phyloP scores from a whole-genome alignment of 306 rosid species.

The Lathyrus sativus region DNA sequence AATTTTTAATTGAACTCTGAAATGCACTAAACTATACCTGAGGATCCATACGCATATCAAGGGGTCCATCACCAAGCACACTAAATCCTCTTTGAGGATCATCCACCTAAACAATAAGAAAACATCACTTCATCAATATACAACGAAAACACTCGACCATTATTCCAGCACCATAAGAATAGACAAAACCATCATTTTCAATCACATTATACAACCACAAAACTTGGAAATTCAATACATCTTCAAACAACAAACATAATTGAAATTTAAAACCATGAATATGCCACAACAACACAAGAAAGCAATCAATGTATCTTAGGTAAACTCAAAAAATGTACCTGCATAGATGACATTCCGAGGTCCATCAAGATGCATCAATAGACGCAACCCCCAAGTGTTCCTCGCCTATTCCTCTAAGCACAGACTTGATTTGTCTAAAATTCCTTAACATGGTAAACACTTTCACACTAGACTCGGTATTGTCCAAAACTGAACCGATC shows the following conservation, averaged over 20 bases:
- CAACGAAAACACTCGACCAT: conserved; percentile 13
- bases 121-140: neutral
- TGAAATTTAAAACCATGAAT: neutral
- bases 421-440: conserved; percentile 62
- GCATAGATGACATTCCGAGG: conserved; percentile 99
- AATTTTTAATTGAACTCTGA: conserved; percentile 16
- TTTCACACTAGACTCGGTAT: conserved; percentile 31
- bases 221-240: neutral
- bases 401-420: conserved; percentile 56
- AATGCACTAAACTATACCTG: conserved; percentile 54
- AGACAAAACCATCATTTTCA: neutral
- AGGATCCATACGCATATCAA: conserved; percentile 99
- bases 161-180: neutral
- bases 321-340: conserved; percentile 46
- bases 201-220: conserved; percentile 1
- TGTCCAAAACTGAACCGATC: conserved; percentile 42
- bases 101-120: conserved; percentile 54
- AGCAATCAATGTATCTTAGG: neutral
- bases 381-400: conserved; percentile 40
- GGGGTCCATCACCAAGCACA: conserved; percentile 82
- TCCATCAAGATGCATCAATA: conserved; percentile 86
- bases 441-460: conserved; percentile 62
- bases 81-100: conserved; percentile 89
- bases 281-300: neutral
- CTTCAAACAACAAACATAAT: neutral